Conservation (phyloP, 192 early-diverging fungal species). For the Coemansia reversa region DNA sequence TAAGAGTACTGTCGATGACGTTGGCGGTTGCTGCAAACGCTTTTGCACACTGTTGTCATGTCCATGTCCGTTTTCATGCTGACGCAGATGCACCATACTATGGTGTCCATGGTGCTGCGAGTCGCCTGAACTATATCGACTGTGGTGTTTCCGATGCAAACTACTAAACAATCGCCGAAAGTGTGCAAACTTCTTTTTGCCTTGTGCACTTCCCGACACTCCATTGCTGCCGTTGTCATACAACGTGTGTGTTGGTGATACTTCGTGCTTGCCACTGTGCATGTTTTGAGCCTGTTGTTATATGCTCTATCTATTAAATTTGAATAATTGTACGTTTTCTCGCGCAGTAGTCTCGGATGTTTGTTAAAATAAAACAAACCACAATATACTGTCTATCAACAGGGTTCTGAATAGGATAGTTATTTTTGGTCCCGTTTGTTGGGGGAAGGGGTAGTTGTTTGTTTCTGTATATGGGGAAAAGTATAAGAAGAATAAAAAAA, state of each 20-base stretch:
- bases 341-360: background rate
- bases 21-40: slow-evolving; percentile 38
- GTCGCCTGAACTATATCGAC: slow-evolving; percentile 22
- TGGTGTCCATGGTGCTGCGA: slow-evolving; percentile 20
- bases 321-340: background rate
- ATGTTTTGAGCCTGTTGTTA: slow-evolving; percentile 6
- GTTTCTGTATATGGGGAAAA: slow-evolving; percentile 1
- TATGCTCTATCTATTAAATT: too few species aligned
- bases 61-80: slow-evolving; percentile 9
- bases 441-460: background rate
- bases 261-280: slow-evolving; percentile 42
- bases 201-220: slow-evolving; percentile 29
- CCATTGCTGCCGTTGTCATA: slow-evolving; percentile 20
- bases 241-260: slow-evolving; percentile 47
- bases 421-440: too few species aligned
- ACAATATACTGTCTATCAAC: too few species aligned
- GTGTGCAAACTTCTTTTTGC: slow-evolving; percentile 56
- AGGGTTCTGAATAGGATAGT: too few species aligned
- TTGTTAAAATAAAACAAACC: too few species aligned
- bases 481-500: background rate
- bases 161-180: slow-evolving; percentile 53
- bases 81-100: slow-evolving; percentile 14
- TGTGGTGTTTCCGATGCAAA: slow-evolving; percentile 45
- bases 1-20: slow-evolving; percentile 48
- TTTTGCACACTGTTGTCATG: slow-evolving; percentile 30